Base-by-base conservation (phyloP, 2,329 filamentous ascomycete species). In the Fusarium sororula region DNA sequence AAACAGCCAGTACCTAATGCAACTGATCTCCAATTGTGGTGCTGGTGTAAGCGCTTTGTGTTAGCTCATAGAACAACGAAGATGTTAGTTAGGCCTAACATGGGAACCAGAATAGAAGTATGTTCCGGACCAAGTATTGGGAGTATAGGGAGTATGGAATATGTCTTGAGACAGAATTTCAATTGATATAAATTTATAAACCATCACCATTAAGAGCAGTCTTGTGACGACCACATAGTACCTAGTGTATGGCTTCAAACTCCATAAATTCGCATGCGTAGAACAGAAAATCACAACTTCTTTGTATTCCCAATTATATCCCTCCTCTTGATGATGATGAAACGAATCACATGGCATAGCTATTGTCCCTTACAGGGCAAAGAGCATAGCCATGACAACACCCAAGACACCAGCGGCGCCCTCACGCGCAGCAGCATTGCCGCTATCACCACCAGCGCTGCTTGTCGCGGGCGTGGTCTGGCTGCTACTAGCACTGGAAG, bases 361-460 rank as follows among this genome's bases (percentile, higher is more conserved):
- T 15, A 22, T 37, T 24, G 44, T 28, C 28, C 24, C 26, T 77
- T 74, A 81, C 30, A 82, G 68, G 60, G 79, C 80, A 53, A 79
- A 59, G 22, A 80, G 54, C 73, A 81, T 65, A 35, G 79, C 80
- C 61, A 79, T 55, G 13, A 73, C 69, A 11, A 79, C 78, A 53
- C 80, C 80, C 17, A 80, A 39, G 24, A 81, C 26, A 41, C 79
- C 72, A 38, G 67, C 68, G 18, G 75, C 67, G 35, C 54, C 65
- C 59, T 63, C 74, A 22, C 64, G 68, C 41, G 68, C 50, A 56
- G 68, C 72, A 66, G 42, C 60, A 22, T 61, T 74, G 22, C 54
- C 50, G 26, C 41, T 63, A 32, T 28, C 53, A 8, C 32, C 44
- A 18, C 42, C n/a, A 10, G 51, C 35, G 35, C 56, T 65, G 15